Evolutionary conservation across 805 yeast species (phyloP).

Genomic region (Wickerhamomyces canadensis): DNA sequence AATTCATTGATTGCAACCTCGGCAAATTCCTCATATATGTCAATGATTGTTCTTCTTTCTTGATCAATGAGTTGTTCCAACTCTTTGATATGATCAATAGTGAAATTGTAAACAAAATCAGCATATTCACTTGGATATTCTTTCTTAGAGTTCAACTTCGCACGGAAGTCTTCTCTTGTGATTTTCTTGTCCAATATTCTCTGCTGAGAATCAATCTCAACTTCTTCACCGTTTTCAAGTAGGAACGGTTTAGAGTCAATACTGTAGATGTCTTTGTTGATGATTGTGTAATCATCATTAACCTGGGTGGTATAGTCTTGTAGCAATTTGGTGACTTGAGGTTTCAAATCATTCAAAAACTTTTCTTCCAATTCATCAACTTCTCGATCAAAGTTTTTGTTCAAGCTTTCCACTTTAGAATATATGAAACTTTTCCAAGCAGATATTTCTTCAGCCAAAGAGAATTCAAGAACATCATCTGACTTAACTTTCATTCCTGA

Average conservation of each 20-base stretch:
- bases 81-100: slow-evolving; percentile 25
- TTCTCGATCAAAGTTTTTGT: slow-evolving; percentile 33
- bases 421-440: slow-evolving; percentile 32
- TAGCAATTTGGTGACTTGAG: slow-evolving; percentile 29
- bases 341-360: slow-evolving; percentile 24
- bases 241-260: slow-evolving; percentile 31
- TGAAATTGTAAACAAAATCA: slow-evolving; percentile 26
- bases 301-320: slow-evolving; percentile 26
- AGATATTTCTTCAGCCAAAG: slow-evolving; percentile 30
- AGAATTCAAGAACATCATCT: slow-evolving; percentile 6
- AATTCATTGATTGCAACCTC: slow-evolving; percentile 63
- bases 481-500: slow-evolving; percentile 10
- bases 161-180: slow-evolving; percentile 44
- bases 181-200: slow-evolving; percentile 32
- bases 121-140: slow-evolving; percentile 26
- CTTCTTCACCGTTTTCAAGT: slow-evolving; percentile 27
- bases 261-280: slow-evolving; percentile 31
- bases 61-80: slow-evolving; percentile 32
- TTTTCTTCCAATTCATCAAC: slow-evolving; percentile 26
- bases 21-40: slow-evolving; percentile 68
- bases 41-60: slow-evolving; percentile 44
- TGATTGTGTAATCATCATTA: slow-evolving; percentile 21
- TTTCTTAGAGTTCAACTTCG: slow-evolving; percentile 30
- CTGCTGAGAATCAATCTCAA: slow-evolving; percentile 29
- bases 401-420: slow-evolving; percentile 33